These are phyloP conservation scores for Emergomyces orientalis DNA, from an alignment of 2,329 filamentous ascomycete genomes.

Conservation along the genomic window DNA sequence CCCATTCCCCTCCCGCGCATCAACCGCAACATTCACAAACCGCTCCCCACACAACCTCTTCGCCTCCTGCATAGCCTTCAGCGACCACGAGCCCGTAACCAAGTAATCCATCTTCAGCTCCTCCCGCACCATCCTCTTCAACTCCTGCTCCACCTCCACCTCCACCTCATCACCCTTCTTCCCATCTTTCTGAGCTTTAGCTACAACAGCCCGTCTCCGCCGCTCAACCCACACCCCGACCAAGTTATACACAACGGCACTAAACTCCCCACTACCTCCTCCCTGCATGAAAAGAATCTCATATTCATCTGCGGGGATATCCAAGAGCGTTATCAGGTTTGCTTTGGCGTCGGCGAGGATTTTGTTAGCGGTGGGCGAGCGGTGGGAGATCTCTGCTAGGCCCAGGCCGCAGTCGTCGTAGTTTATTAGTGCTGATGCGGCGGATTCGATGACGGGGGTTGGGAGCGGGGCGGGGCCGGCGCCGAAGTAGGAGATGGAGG, in stretches of 20 bases:
- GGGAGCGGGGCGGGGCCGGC: constrained; percentile 84
- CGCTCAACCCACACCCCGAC: constrained; percentile 72
- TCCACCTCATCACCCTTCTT: constrained; percentile 50
- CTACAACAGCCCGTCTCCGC: constrained; percentile 51
- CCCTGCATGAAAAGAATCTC: constrained; percentile 82
- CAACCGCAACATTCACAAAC: constrained; percentile 66
- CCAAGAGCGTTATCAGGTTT: constrained; percentile 62
- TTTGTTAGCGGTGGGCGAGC: constrained; percentile 64
- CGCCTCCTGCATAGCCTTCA: constrained; percentile 81
- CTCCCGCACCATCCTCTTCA: constrained; percentile 55
- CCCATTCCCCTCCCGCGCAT: constrained; percentile 53
- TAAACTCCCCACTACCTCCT: constrained; percentile 79
- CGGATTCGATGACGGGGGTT: constrained; percentile 67
- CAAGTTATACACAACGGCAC: constrained; percentile 73
- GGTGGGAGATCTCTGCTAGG: constrained; percentile 83
- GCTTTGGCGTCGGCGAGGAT: constrained; percentile 73
- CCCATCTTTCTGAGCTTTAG: constrained; percentile 45
- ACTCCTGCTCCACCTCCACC: constrained; percentile 51
- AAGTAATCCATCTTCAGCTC: constrained; percentile 81
- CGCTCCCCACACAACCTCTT: constrained; percentile 65
- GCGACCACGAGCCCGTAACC: constrained; percentile 81
- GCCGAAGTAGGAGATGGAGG: constrained; percentile 59
- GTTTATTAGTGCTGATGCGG: constrained; percentile 69
- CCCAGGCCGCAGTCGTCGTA: constrained; percentile 73
- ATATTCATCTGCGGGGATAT: constrained; percentile 69